Base-by-base conservation (phyloP, 352 stramenopile species). In the Phytophthora syringae region DNA sequence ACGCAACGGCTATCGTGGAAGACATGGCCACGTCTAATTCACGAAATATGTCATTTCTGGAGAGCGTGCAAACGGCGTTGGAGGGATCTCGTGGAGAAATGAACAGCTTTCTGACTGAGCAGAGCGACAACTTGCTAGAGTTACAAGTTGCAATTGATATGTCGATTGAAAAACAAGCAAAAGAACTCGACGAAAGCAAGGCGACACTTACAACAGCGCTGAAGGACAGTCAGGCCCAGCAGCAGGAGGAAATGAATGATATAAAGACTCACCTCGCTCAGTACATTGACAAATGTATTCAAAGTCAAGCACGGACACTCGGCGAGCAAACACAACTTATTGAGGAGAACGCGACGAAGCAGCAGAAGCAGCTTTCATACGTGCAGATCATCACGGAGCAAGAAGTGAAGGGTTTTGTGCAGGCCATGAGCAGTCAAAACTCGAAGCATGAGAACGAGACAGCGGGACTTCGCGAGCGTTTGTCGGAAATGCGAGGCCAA, bases 231-330 rank as follows among this genome's bases (percentile, higher is more conserved):
- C 64, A 86, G 16, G 52, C 24, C 15, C 70, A 77, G 36, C 73
- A 84, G 21, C 67, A 84, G 50, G 56, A 76, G 16, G 75, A 83
- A 20, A 45, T 88, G n/a, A 62, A 73, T 39, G 61, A 34, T 21
- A 71, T 88, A 48, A 86, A 86, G 52, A 18, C 44, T n/a, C 70
- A 84, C 50, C 28, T 88, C 24, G 60, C 65, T 32, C 54, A 77
- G 63, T 80, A 75, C 25, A 69, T 88, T 36, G 77, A 83, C 22
- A 76, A 74, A 32, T 84, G 72, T 50, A 70, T 81, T 20, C 64
- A 80, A 36, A 72, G 40, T 11, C 75, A 85, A 48, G 27, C 54
- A 3, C 59, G 73, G 39, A 81, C 80, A 39, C 70, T 88, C 7
- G 27, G 74, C 18, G 70, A 84, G 36, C 77, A 88, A 39, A 83